These are phyloP conservation scores for Salicornia ramosissima DNA, from an alignment of 148 eudicot genomes.

Conservation along the genomic window DNA sequence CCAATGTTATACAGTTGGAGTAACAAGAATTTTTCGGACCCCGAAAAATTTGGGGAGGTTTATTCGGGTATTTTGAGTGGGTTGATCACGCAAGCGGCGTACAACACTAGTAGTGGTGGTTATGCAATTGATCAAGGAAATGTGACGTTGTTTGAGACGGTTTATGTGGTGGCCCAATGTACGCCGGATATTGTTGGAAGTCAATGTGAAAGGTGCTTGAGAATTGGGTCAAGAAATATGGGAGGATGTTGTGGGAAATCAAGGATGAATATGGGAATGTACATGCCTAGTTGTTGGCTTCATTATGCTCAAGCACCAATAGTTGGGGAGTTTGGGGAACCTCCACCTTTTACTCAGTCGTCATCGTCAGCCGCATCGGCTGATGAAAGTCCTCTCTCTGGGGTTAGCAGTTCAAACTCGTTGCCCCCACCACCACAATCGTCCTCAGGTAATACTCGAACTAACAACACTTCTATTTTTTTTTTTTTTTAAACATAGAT, in stretches of 20 bases:
- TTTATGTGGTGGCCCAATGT: constrained; percentile 20
- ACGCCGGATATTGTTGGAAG: constrained; percentile 16
- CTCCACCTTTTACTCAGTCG: not conserved
- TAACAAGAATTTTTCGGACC: not conserved
- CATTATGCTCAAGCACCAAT: constrained; percentile 6
- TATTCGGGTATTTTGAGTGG: not conserved
- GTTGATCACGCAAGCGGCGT: not conserved
- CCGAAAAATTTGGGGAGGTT: not conserved
- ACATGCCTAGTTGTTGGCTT: constrained; percentile 19
- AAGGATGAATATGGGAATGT: not conserved
- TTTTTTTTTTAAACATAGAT: too few species aligned
- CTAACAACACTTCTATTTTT: too few species aligned
- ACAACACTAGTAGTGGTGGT: not conserved
- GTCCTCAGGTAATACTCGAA: too few species aligned
- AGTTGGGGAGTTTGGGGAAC: not conserved
- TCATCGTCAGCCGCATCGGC: too few species aligned
- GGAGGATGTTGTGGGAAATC: constrained; percentile 15
- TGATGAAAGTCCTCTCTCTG: too few species aligned
- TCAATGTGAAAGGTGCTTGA: constrained; percentile 8
- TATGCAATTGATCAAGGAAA: constrained; percentile 4
- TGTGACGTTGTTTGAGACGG: not conserved
- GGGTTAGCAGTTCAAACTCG: not conserved
- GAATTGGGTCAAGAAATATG: not conserved
- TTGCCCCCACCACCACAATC: not conserved
- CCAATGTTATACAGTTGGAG: not conserved